Evolutionary conservation across 2,329 filamentous ascomycete genomes (phyloP).

Genomic region (Kalaharituber pfeilii): DNA sequence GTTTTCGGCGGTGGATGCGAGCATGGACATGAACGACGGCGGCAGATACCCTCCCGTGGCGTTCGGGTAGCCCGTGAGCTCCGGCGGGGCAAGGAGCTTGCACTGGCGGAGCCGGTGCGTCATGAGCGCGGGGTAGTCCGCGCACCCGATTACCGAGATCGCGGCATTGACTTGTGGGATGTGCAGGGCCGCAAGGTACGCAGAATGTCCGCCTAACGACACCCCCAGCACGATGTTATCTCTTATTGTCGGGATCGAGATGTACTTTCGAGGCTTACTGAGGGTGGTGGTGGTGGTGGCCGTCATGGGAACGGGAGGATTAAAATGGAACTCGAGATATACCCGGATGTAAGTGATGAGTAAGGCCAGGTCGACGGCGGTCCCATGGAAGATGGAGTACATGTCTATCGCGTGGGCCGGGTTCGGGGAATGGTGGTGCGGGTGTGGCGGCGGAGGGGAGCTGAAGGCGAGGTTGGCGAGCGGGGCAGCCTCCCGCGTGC

Average conservation of each 20-base stretch:
- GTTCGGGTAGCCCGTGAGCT: not conserved
- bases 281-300: not conserved
- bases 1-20: not conserved
- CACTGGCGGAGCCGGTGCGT: conserved; percentile 39
- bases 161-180: conserved; percentile 52
- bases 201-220: conserved; percentile 70
- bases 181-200: conserved; percentile 65
- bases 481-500: conserved; percentile 48
- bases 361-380: conserved; percentile 54
- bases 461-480: conserved; percentile 17
- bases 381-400: conserved; percentile 59
- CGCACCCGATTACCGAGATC: conserved; percentile 56
- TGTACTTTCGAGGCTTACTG: not conserved
- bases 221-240: conserved; percentile 53
- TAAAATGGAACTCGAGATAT: conserved; percentile 52
- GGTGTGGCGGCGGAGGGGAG: conserved; percentile 6
- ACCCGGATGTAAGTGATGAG: conserved; percentile 47
- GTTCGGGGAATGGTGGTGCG: conserved; percentile 42
- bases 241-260: not conserved
- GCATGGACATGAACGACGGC: not conserved
- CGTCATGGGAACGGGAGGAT: conserved; percentile 34
- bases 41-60: not conserved
- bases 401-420: conserved; percentile 75
- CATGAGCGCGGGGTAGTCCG: conserved; percentile 72
- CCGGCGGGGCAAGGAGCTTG: not conserved